Percentiles rank a stretch among this genome's conserved stretches.
These are phyloP conservation scores for Chlorella sp. DNA, from an alignment of 139 green algal species.

Conservation along the genomic window DNA sequence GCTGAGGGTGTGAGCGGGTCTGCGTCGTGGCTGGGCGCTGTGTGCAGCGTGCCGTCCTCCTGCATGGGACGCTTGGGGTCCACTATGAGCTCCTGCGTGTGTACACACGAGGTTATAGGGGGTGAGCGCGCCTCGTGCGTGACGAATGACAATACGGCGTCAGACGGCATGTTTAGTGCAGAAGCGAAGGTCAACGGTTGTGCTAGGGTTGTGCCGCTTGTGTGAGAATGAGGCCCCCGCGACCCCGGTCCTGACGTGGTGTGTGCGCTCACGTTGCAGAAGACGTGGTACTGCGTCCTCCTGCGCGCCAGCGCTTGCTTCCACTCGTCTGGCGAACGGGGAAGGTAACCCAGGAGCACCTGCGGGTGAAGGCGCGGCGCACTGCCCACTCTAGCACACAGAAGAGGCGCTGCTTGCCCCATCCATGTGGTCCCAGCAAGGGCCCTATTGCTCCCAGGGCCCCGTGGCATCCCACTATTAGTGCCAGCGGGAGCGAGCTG, in stretches of 20 bases:
- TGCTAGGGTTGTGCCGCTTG: no score
- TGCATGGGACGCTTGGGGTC: slow-evolving; percentile 53
- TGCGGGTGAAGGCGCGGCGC: slow-evolving; percentile 28
- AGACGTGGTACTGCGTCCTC: slow-evolving; percentile 72
- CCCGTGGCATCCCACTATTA: no score
- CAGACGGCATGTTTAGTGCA: no score
- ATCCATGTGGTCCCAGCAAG: neutral
- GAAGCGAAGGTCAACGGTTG: no score
- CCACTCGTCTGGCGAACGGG: slow-evolving; percentile 61
- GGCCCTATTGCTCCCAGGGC: neutral
- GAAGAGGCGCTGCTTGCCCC: neutral
- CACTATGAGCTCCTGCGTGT: slow-evolving; percentile 79
- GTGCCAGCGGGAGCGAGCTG: no score
- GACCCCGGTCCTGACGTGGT: neutral
- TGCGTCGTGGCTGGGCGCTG: neutral
- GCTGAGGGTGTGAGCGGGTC: slow-evolving; percentile 2
- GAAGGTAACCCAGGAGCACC: slow-evolving; percentile 82
- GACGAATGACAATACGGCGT: neutral
- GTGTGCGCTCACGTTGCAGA: slow-evolving; percentile 67
- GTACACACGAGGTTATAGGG: no score
- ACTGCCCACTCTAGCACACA: neutral
- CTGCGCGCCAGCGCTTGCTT: slow-evolving; percentile 43
- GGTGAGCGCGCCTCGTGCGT: no score
- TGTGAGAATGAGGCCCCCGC: neutral
- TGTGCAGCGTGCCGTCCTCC: neutral